Evolutionary conservation across 2,329 filamentous ascomycete genomes (phyloP).

Genomic region (Hypoxylon sp.): DNA sequence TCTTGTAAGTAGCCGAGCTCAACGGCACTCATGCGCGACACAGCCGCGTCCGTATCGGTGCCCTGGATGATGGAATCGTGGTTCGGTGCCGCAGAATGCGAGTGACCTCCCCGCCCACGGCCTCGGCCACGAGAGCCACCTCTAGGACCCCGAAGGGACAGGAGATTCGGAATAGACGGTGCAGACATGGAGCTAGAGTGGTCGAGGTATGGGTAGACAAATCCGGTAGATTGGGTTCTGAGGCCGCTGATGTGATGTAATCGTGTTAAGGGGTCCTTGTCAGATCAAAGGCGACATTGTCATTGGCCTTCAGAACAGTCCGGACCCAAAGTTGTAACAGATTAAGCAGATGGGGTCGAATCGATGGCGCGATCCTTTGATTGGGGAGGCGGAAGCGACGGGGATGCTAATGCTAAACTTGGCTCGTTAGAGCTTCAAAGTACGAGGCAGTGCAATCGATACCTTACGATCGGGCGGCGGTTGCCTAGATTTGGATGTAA

Average conservation of each 20-base stretch:
- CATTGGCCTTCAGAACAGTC: conserved; percentile 16
- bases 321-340: conserved; percentile 16
- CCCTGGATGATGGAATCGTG: conserved; percentile 85
- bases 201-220: background rate
- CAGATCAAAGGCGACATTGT: conserved; percentile 16
- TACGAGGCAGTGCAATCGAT: conserved; percentile 32
- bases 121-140: conserved; percentile 57
- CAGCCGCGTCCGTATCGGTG: conserved; percentile 91
- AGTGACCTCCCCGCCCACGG: conserved; percentile 46
- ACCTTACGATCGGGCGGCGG: conserved; percentile 21
- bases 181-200: conserved; percentile 69
- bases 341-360: conserved; percentile 16
- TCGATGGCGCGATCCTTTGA: conserved; percentile 12
- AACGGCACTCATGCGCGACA: conserved; percentile 90
- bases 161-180: conserved; percentile 83
- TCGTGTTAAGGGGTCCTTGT: conserved; percentile 16
- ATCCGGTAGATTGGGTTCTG: conserved; percentile 3
- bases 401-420: background rate
- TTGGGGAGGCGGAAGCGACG: conserved; percentile 7
- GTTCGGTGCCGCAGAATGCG: conserved; percentile 47
- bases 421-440: conserved; percentile 14
- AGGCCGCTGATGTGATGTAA: conserved; percentile 30
- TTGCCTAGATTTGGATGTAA: conserved; percentile 30
- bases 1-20: conserved; percentile 87
- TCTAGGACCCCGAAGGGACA: conserved; percentile 65